Conservation (phyloP, 2,329 filamentous ascomycete genomes). For the Rhynchosporium agropyri region DNA sequence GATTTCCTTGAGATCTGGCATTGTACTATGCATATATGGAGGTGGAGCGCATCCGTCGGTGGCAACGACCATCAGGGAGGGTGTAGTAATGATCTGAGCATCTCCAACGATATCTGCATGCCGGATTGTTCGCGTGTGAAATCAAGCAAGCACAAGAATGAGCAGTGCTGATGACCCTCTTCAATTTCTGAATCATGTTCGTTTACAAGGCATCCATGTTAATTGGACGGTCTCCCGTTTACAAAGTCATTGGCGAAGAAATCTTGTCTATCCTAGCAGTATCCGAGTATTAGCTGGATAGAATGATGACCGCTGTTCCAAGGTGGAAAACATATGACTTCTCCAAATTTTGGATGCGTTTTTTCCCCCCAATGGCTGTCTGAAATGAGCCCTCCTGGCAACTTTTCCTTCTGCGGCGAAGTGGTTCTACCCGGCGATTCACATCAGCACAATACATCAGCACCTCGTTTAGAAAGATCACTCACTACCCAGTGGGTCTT, state of each 20-base stretch:
- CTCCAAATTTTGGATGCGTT: background rate
- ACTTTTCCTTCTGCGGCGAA: background rate
- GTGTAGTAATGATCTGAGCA: background rate
- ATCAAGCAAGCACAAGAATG: background rate
- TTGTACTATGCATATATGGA: background rate
- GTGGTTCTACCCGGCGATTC: background rate
- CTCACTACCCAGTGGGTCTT: background rate
- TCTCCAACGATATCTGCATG: background rate
- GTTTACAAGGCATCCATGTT: background rate
- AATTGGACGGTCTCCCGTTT: background rate
- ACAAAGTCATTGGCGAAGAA: constrained; percentile 7
- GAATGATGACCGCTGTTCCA: background rate
- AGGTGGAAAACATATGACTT: background rate
- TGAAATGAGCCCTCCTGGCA: background rate
- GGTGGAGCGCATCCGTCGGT: constrained; percentile 1
- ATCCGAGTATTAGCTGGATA: background rate
- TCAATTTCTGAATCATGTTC: background rate
- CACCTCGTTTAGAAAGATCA: background rate
- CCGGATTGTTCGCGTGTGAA: background rate
- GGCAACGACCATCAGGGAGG: background rate
- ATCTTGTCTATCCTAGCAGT: constrained; percentile 1
- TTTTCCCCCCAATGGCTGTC: constrained; percentile 1
- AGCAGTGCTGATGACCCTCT: background rate
- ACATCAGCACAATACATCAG: background rate
- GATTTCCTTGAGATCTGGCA: background rate